phyloP scores from a whole-genome alignment of 371 early-diverging fungal genomes.

The Antonospora locustae region DNA sequence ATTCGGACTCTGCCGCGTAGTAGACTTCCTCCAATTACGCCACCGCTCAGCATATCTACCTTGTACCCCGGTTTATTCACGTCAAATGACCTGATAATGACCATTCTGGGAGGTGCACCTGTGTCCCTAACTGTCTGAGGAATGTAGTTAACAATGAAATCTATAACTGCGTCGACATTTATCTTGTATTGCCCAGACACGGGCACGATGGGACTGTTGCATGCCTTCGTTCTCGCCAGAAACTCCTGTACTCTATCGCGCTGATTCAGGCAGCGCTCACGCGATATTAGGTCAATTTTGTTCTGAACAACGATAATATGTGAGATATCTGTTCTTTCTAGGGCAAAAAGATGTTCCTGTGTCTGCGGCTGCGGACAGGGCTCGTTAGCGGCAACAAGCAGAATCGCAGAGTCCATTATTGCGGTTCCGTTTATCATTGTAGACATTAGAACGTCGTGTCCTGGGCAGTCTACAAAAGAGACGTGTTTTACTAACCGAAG shows the following conservation, averaged over 20 bases:
- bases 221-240: slow-evolving; percentile 71
- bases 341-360: slow-evolving; percentile 95
- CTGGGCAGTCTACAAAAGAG: slow-evolving; percentile 98
- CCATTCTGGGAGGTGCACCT: slow-evolving; percentile 62
- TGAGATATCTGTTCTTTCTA: slow-evolving; percentile 94
- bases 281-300: slow-evolving; percentile 94
- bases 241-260: slow-evolving; percentile 81
- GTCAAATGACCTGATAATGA: slow-evolving; percentile 97
- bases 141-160: slow-evolving; percentile 92
- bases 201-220: slow-evolving; percentile 89
- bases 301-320: slow-evolving; percentile 97
- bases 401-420: slow-evolving; percentile 96
- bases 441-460: slow-evolving; percentile 99
- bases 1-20: slow-evolving; percentile 78
- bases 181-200: slow-evolving; percentile 95
- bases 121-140: slow-evolving; percentile 72
- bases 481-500: slow-evolving; percentile 65
- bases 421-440: slow-evolving; percentile 99
- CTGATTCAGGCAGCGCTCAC: slow-evolving; percentile 79
- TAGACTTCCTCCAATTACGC: slow-evolving; percentile 97
- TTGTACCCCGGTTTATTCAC: slow-evolving; percentile 98
- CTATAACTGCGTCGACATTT: slow-evolving; percentile 95
- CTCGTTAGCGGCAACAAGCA: slow-evolving; percentile 97
- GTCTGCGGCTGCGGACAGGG: slow-evolving; percentile 99
- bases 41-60: slow-evolving; percentile 82